Evolutionary conservation across 2,329 filamentous ascomycete species (phyloP).

Genomic region (Alternaria brassicicola): DNA sequence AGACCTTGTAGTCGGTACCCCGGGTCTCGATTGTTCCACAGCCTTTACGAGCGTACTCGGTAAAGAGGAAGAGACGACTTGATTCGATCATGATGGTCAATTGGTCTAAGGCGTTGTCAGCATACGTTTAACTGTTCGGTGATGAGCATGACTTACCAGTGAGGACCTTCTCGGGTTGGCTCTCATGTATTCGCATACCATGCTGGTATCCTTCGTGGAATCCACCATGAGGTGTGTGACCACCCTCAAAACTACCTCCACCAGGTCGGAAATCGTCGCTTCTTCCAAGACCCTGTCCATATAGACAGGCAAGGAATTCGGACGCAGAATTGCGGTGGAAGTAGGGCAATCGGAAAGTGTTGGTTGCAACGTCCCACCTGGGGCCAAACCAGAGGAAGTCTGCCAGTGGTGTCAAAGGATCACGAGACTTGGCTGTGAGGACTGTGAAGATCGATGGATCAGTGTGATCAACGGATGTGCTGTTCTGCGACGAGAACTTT

Average conservation of each 20-base stretch:
- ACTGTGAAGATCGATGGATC: constrained; percentile 49
- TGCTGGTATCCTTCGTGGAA: constrained; percentile 55
- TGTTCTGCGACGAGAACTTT: constrained; percentile 52
- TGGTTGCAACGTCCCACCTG: constrained; percentile 48
- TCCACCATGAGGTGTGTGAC: constrained; percentile 48
- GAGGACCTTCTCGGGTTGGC: constrained; percentile 52
- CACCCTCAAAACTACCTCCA: constrained; percentile 46
- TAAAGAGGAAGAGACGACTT: constrained; percentile 48
- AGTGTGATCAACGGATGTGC: constrained; percentile 49
- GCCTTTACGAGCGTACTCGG: constrained; percentile 45
- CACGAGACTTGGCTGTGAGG: constrained; percentile 47
- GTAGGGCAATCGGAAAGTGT: constrained; percentile 49
- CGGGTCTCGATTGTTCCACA: constrained; percentile 45
- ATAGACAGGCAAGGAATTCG: constrained; percentile 48
- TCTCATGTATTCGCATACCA: constrained; percentile 54
- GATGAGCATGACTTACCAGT: constrained; percentile 30
- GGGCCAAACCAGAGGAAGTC: constrained; percentile 51
- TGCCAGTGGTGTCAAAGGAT: constrained; percentile 45
- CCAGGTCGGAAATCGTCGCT: constrained; percentile 53
- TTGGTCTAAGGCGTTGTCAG: constrained; percentile 36
- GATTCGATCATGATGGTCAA: constrained; percentile 50
- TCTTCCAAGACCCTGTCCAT: constrained; percentile 46
- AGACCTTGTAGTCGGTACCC: constrained; percentile 48
- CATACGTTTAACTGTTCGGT: background rate
- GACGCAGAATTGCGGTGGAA: constrained; percentile 50